Evolutionary conservation across 768 basidiomycete species (phyloP).

Genomic region (Piloderma croceum): DNA sequence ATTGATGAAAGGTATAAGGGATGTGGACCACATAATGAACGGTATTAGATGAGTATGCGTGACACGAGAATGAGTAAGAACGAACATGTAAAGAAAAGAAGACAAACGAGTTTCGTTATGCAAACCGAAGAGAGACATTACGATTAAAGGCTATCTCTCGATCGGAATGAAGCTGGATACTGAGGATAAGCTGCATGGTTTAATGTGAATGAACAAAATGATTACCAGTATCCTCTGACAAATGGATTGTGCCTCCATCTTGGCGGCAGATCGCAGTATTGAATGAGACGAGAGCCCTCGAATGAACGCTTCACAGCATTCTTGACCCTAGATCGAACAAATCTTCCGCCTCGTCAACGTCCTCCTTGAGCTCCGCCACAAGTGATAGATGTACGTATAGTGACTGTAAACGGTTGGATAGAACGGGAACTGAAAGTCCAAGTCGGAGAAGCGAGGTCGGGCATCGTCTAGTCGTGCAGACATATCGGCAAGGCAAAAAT

Average conservation of each 20-base stretch:
- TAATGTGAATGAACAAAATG: slow-evolving; percentile 3
- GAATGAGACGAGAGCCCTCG: slow-evolving; percentile 60
- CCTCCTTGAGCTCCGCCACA: slow-evolving; percentile 43
- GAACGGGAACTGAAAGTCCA: slow-evolving; percentile 58
- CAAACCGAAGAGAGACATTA: slow-evolving; percentile 69
- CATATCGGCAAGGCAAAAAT: slow-evolving; percentile 33
- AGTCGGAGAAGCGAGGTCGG: slow-evolving; percentile 45
- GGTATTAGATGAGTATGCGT: slow-evolving; percentile 82
- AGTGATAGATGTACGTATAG: slow-evolving; percentile 65
- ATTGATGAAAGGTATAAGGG: slow-evolving; percentile 35
- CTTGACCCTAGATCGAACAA: slow-evolving; percentile 47
- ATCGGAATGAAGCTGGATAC: slow-evolving; percentile 78
- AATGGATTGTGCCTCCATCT: slow-evolving; percentile 79
- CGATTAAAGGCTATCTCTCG: slow-evolving; percentile 72
- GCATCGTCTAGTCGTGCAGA: slow-evolving; percentile 38
- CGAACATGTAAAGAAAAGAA: background rate
- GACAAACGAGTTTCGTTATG: slow-evolving; percentile 87
- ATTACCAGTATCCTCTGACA: slow-evolving; percentile 73
- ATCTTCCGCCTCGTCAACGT: slow-evolving; percentile 47
- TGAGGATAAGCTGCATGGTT: slow-evolving; percentile 1
- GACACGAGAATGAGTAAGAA: background rate
- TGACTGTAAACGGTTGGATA: slow-evolving; percentile 57
- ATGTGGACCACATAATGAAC: slow-evolving; percentile 58
- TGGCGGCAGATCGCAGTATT: slow-evolving; percentile 68
- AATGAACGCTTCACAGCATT: slow-evolving; percentile 58